Conservation (phyloP, 768 basidiomycete genomes). For the Cyathus striatus region DNA sequence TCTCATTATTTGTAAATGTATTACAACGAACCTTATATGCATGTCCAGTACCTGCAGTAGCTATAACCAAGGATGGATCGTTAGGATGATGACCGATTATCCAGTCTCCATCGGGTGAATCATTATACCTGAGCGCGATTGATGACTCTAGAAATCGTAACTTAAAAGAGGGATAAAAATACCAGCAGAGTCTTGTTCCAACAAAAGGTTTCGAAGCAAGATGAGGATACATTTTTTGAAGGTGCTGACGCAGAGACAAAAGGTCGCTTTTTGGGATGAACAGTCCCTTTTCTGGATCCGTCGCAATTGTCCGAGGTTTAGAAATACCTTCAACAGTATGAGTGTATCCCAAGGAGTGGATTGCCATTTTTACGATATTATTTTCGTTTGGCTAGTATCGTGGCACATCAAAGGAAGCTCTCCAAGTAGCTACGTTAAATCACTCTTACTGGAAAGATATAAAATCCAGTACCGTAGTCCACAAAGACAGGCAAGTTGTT, state of each 20-base stretch:
- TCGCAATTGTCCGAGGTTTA: conserved; percentile 68
- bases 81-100: conserved; percentile 69
- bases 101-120: conserved; percentile 85
- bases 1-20: conserved; percentile 2
- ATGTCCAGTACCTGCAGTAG: conserved; percentile 87
- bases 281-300: conserved; percentile 55
- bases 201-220: conserved; percentile 69
- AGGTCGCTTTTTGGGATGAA: conserved; percentile 61
- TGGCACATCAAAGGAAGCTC: too few species aligned
- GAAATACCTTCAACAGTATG: conserved; percentile 50
- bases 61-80: conserved; percentile 62
- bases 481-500: conserved; percentile 62
- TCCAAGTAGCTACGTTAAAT: not conserved
- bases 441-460: conserved; percentile 73
- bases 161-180: conserved; percentile 15
- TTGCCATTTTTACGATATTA: conserved; percentile 71
- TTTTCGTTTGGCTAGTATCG: conserved; percentile 70
- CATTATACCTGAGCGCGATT: conserved; percentile 84
- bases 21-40: conserved; percentile 66
- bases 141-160: conserved; percentile 4
- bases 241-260: conserved; percentile 40
- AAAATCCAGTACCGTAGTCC: conserved; percentile 71
- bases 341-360: conserved; percentile 73
- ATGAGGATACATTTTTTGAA: conserved; percentile 67
- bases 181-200: conserved; percentile 87